Conservation (phyloP, 805 yeast genomes). For the Clavispora santaluciae region DNA sequence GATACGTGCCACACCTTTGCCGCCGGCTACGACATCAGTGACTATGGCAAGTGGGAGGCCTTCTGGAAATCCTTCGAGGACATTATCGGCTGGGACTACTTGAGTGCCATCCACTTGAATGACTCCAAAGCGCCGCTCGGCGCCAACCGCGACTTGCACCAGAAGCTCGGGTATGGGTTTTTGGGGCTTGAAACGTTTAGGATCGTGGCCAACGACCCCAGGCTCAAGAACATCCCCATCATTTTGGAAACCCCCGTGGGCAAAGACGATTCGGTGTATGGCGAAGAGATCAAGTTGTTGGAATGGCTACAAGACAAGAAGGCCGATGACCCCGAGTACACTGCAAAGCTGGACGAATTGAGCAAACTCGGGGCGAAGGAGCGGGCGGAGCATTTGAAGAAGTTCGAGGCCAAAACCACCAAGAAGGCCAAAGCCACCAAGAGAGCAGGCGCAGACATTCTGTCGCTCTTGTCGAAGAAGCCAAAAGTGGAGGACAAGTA, state of each 20-base stretch:
- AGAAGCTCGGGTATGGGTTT: slow-evolving; percentile 83
- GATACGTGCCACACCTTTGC: slow-evolving; percentile 97
- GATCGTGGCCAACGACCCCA: slow-evolving; percentile 62
- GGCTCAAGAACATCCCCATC: slow-evolving; percentile 66
- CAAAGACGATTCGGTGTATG: slow-evolving; percentile 61
- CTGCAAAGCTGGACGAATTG: slow-evolving; percentile 45
- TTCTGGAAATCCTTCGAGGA: slow-evolving; percentile 79
- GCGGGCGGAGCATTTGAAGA: slow-evolving; percentile 62
- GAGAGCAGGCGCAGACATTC: slow-evolving; percentile 16
- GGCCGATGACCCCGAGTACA: slow-evolving; percentile 51
- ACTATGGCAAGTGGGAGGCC: slow-evolving; percentile 47
- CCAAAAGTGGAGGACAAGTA: slow-evolving; percentile 10
- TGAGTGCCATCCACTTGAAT: slow-evolving; percentile 81
- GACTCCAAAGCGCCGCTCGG: slow-evolving; percentile 94
- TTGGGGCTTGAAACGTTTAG: slow-evolving; percentile 83
- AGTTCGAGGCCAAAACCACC: slow-evolving; percentile 52
- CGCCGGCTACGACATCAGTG: slow-evolving; percentile 87
- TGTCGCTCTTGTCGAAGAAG: slow-evolving; percentile 16
- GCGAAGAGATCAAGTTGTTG: slow-evolving; percentile 74
- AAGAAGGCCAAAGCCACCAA: slow-evolving; percentile 21
- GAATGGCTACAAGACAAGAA: slow-evolving; percentile 71
- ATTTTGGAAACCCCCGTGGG: slow-evolving; percentile 83
- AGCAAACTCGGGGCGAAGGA: slow-evolving; percentile 60
- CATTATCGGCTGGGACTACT: slow-evolving; percentile 66
- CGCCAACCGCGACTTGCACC: slow-evolving; percentile 88